These are phyloP conservation scores for Xylaria sp. DNA, from an alignment of 2,329 filamentous ascomycete species.

Conservation along the genomic window DNA sequence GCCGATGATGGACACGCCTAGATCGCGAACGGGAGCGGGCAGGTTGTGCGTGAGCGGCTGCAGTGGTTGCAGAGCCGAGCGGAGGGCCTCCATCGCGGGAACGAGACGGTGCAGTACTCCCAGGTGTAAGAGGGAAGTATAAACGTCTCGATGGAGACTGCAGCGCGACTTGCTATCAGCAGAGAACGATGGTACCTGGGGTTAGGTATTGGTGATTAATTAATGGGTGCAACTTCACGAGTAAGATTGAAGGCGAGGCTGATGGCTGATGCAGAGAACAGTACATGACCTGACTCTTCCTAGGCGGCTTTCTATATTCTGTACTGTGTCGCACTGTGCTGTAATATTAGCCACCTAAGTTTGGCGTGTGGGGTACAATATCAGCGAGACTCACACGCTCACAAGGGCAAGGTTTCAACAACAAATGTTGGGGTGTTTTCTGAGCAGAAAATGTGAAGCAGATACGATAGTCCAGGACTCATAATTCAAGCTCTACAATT, in stretches of 20 bases:
- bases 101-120: conserved; percentile 1
- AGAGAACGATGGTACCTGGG: not conserved
- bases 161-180: not conserved
- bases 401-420: no score
- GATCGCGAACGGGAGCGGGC: conserved; percentile 77
- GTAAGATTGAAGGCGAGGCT: conserved; percentile 21
- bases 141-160: not conserved
- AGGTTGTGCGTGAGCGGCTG: conserved; percentile 77
- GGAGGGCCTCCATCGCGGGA: conserved; percentile 68
- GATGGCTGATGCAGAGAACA: conserved; percentile 24
- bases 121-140: not conserved
- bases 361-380: not conserved
- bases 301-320: not conserved
- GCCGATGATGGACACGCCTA: conserved; percentile 83
- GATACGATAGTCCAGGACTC: not conserved
- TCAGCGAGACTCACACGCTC: no score
- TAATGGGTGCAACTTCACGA: not conserved
- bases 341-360: not conserved
- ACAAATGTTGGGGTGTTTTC: no score
- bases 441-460: not conserved
- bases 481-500: not conserved
- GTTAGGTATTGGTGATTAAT: no score
- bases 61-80: conserved; percentile 69
- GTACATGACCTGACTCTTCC: not conserved
- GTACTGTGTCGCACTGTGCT: conserved; percentile 18